A percentile compares a stretch with the other conserved stretches of the same genome.
Evolutionary conservation across 2,329 filamentous ascomycete species (phyloP).

Genomic region (Xylariaceae sp.): DNA sequence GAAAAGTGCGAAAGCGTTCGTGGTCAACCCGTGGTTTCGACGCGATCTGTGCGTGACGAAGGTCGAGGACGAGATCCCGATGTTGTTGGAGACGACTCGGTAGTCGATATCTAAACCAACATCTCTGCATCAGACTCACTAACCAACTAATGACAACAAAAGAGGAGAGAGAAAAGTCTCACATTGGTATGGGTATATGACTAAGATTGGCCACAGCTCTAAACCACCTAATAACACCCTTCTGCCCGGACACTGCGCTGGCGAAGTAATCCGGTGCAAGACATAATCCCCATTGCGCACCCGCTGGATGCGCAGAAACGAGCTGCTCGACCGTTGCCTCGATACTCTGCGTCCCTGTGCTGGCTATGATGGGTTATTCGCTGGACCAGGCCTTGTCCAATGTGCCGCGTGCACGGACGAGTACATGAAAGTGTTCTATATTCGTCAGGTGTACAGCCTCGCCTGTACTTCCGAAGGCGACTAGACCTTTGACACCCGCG

Average conservation of each 20-base stretch:
- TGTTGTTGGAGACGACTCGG: constrained; percentile 61
- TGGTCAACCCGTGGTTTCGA: constrained; percentile 55
- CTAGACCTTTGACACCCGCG: constrained; percentile 54
- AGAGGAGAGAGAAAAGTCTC: constrained; percentile 21
- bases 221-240: constrained; percentile 54
- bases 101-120: constrained; percentile 51
- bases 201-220: constrained; percentile 52
- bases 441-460: constrained; percentile 57
- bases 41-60: constrained; percentile 55
- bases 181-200: constrained; percentile 55
- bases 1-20: constrained; percentile 52
- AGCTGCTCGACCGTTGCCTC: constrained; percentile 57
- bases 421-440: constrained; percentile 49
- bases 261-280: constrained; percentile 58
- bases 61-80: constrained; percentile 53
- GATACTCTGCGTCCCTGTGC: constrained; percentile 56
- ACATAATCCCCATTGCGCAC: constrained; percentile 54
- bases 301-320: constrained; percentile 49
- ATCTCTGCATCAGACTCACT: neutral
- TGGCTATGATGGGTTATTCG: constrained; percentile 53
- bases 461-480: constrained; percentile 58
- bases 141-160: neutral
- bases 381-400: constrained; percentile 50
- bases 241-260: constrained; percentile 43
- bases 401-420: constrained; percentile 48